These are phyloP conservation scores for Dentipellis sp. DNA, from an alignment of 768 basidiomycete genomes.

Conservation along the genomic window DNA sequence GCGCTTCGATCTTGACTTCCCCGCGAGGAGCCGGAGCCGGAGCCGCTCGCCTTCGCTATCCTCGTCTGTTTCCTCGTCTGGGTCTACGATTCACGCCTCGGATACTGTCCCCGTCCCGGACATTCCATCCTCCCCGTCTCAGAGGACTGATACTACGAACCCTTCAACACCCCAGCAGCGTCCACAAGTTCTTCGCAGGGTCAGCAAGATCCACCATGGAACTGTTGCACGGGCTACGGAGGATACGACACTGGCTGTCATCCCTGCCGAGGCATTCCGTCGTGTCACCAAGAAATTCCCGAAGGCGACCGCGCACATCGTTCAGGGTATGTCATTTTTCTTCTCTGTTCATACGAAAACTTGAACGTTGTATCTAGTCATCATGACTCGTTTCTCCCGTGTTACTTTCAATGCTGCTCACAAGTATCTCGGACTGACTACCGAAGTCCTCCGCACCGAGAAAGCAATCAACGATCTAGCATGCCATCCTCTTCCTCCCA, in stretches of 20 bases:
- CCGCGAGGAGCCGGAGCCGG: conserved; percentile 16
- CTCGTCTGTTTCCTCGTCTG: conserved; percentile 58
- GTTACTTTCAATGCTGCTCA: conserved; percentile 98
- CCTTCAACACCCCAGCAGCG: background rate
- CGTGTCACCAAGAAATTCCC: conserved; percentile 93
- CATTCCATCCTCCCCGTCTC: conserved; percentile 6
- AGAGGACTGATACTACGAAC: background rate
- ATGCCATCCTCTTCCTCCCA: conserved; percentile 84
- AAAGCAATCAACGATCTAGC: conserved; percentile 96
- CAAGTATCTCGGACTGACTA: conserved; percentile 89
- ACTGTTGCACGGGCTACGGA: conserved; percentile 89
- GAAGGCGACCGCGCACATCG: conserved; percentile 93
- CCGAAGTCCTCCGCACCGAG: conserved; percentile 92
- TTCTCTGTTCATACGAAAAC: background rate
- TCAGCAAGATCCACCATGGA: conserved; percentile 43
- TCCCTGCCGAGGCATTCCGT: conserved; percentile 94
- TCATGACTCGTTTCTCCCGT: conserved; percentile 90
- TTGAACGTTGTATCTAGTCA: conserved; percentile 39
- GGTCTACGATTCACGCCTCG: conserved; percentile 56
- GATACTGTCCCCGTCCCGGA: conserved; percentile 21
- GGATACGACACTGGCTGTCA: conserved; percentile 95
- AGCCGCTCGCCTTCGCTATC: conserved; percentile 49
- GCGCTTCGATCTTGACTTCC: conserved; percentile 36
- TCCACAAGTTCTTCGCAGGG: background rate
- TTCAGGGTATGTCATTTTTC: conserved; percentile 54